A percentile compares a stretch with the other conserved stretches of the same genome.
Conservation (phyloP, 1,284 basidiomycete species). For the Dichomitus squalens region DNA sequence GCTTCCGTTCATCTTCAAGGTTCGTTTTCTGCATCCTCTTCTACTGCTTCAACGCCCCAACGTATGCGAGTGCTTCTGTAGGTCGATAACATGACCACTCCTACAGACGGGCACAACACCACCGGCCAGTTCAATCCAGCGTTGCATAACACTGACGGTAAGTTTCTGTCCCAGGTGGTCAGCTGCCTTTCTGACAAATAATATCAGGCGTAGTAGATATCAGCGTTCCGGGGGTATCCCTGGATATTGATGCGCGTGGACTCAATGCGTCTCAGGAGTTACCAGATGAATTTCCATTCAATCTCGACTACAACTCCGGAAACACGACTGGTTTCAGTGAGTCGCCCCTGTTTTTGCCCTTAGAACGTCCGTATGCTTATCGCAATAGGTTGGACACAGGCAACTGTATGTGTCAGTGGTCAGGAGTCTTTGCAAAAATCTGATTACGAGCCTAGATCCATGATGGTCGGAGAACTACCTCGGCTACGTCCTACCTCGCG, state of each 20-base stretch:
- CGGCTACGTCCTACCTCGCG: constrained; percentile 33
- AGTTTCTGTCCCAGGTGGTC: not conserved
- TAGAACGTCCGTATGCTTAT: not conserved
- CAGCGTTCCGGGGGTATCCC: not conserved
- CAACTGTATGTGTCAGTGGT: constrained; percentile 1
- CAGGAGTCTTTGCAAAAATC: not conserved
- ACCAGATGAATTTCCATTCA: constrained; percentile 40
- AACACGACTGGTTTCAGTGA: constrained; percentile 40
- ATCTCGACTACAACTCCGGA: constrained; percentile 41
- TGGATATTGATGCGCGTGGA: constrained; percentile 30
- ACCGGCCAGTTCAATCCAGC: constrained; percentile 3
- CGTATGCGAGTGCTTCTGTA: not conserved
- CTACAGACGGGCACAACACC: constrained; percentile 2
- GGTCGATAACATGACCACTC: not conserved
- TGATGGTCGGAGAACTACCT: constrained; percentile 28
- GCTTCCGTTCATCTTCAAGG: constrained; percentile 2
- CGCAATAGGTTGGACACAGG: constrained; percentile 11
- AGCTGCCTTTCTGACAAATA: not conserved
- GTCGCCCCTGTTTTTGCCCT: not conserved
- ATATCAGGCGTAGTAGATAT: not conserved
- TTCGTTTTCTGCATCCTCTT: not conserved
- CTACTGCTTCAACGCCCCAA: not conserved
- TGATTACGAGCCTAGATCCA: constrained; percentile 1
- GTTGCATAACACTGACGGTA: not conserved
- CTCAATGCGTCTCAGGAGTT: constrained; percentile 35